Percentiles rank a stretch among this genome's conserved stretches.
phyloP scores from a whole-genome alignment of 352 stramenopile species.

The Globisporangium orthogonon region DNA sequence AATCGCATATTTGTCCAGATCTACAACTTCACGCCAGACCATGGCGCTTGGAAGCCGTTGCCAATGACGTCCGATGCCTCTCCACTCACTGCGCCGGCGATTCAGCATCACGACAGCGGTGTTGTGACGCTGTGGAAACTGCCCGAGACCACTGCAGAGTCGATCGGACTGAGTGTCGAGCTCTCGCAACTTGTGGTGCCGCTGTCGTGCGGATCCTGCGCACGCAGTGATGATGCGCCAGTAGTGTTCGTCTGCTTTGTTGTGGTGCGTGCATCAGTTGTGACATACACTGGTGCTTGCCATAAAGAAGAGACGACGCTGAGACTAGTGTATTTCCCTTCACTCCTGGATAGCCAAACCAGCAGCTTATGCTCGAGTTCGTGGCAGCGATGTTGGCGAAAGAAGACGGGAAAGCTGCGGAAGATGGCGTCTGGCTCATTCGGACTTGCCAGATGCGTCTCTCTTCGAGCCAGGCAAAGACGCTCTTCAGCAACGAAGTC shows the following conservation, averaged over 20 bases:
- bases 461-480: constrained; percentile 23
- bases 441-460: constrained; percentile 50
- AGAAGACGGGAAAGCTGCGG: constrained; percentile 4
- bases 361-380: constrained; percentile 43
- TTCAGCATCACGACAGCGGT: constrained; percentile 22
- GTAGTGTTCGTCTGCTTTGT: constrained; percentile 40
- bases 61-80: constrained; percentile 22
- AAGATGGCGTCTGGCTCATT: constrained; percentile 23
- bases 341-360: constrained; percentile 20
- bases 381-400: constrained; percentile 20
- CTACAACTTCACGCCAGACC: constrained; percentile 62
- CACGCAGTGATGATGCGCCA: constrained; percentile 18
- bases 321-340: neutral
- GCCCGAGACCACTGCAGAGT: constrained; percentile 31
- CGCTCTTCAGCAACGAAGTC: constrained; percentile 19
- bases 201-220: constrained; percentile 29
- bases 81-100: constrained; percentile 17
- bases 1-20: constrained; percentile 24
- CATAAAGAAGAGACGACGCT: neutral
- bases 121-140: constrained; percentile 39
- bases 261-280: constrained; percentile 10
- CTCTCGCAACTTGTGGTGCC: constrained; percentile 42
- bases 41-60: constrained; percentile 41
- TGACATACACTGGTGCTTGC: neutral
- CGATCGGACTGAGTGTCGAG: constrained; percentile 34